Conservation (phyloP, 2,329 filamentous ascomycete genomes). For the Ustulina deusta region DNA sequence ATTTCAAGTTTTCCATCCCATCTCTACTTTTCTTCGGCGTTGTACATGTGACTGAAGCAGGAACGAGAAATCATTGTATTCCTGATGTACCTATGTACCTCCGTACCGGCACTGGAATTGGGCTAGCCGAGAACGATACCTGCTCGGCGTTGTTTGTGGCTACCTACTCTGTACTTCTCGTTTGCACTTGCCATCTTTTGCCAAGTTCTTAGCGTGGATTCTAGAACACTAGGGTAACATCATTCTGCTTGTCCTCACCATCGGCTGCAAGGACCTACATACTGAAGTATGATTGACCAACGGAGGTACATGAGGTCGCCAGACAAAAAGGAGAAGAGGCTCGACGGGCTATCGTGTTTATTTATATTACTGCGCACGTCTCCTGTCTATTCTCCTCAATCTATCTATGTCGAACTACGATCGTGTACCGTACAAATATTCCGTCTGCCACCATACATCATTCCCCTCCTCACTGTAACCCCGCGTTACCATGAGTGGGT, state of each 20-base stretch:
- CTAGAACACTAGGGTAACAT: neutral
- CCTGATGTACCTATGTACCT: too few species aligned
- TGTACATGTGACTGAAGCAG: too few species aligned
- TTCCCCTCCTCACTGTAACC: slow-evolving; percentile 3
- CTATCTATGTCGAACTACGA: neutral
- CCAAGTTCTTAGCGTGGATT: slow-evolving; percentile 17
- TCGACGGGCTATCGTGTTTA: neutral
- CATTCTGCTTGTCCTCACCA: neutral
- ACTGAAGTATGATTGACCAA: neutral
- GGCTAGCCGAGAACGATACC: slow-evolving; percentile 5
- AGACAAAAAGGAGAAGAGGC: neutral
- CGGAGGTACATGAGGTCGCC: neutral
- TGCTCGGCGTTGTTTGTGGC: slow-evolving; percentile 22
- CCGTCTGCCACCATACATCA: slow-evolving; percentile 1
- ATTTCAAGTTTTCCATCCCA: neutral
- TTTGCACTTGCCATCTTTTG: slow-evolving; percentile 35
- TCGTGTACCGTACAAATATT: neutral
- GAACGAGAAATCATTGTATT: too few species aligned
- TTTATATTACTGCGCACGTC: neutral
- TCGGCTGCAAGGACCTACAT: slow-evolving; percentile 1
- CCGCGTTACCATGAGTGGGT: slow-evolving; percentile 9
- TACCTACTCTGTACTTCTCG: slow-evolving; percentile 21
- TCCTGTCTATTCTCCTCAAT: slow-evolving; percentile 3
- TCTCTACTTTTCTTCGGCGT: neutral
- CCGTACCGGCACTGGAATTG: too few species aligned